A percentile compares a stretch with the other conserved stretches of the same genome.
Conservation (phyloP, 2,329 filamentous ascomycete genomes). For the Aureobasidium lini region DNA sequence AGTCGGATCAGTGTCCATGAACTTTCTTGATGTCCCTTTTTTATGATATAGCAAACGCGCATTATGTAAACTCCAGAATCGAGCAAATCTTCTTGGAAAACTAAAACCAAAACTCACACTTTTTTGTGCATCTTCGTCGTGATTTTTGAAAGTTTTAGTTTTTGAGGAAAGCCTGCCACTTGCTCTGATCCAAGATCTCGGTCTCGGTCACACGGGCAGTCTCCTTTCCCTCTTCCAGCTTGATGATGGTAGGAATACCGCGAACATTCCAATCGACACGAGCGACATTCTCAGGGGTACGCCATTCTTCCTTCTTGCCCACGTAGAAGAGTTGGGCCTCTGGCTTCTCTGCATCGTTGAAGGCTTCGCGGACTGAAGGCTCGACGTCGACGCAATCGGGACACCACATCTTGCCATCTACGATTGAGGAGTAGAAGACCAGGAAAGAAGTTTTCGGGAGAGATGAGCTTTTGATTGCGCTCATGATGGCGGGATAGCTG, state of each 20-base stretch:
- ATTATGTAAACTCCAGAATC: not conserved
- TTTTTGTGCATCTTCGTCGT: not conserved
- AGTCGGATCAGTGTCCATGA: not conserved
- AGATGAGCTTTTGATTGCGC: not conserved
- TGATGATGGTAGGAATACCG: not conserved
- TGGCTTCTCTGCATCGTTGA: not conserved
- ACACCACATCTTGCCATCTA: slow-evolving; percentile 5
- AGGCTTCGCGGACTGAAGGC: not conserved
- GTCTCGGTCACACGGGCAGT: not conserved
- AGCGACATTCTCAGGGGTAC: not conserved
- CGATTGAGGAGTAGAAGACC: not conserved
- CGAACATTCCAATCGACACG: slow-evolving; percentile 5
- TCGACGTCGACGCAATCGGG: slow-evolving; percentile 5
- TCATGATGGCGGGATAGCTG: slow-evolving; percentile 4
- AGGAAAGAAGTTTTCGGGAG: not conserved
- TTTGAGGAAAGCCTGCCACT: slow-evolving; percentile 6
- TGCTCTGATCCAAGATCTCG: not conserved
- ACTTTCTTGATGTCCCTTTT: not conserved
- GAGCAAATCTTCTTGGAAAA: not conserved
- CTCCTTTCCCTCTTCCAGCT: not conserved
- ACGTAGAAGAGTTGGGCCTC: slow-evolving; percentile 3
- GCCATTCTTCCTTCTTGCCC: slow-evolving; percentile 4
- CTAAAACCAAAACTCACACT: not conserved
- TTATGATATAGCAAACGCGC: not conserved
- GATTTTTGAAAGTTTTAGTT: not conserved